phyloP scores from a whole-genome alignment of 179 eudicot genomes.

The Sideroxylon spinosum region DNA sequence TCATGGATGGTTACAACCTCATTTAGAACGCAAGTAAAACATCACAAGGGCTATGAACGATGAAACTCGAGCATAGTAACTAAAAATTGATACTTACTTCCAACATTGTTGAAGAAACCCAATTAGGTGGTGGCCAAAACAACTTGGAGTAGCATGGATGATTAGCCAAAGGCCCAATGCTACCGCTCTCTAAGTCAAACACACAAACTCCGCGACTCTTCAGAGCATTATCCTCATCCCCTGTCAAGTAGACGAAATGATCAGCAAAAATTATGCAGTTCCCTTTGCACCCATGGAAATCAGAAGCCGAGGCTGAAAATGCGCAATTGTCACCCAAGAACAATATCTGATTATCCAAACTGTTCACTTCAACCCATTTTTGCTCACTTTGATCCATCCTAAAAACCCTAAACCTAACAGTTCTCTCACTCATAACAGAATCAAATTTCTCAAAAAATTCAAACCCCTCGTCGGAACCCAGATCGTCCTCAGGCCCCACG shows the following conservation, averaged over 20 bases:
- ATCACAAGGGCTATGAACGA: background rate
- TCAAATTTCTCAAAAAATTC: conserved; percentile 47
- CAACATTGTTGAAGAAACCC: conserved; percentile 44
- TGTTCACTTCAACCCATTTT: conserved; percentile 60
- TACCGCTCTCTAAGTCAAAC: conserved; percentile 57
- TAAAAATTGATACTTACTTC: conserved; percentile 31
- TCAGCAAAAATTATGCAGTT: conserved; percentile 61
- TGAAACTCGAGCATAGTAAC: background rate
- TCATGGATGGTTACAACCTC: too few relatives aligned
- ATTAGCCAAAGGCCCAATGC: conserved; percentile 34
- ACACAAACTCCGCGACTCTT: conserved; percentile 52
- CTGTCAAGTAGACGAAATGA: conserved; percentile 18
- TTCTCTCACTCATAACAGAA: conserved; percentile 39
- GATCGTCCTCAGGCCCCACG: conserved; percentile 36
- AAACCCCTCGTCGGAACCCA: conserved; percentile 30
- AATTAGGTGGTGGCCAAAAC: conserved; percentile 84
- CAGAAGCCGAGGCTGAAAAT: conserved; percentile 54
- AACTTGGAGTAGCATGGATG: conserved; percentile 42
- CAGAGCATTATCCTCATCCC: conserved; percentile 40
- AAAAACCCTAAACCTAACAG: conserved; percentile 59
- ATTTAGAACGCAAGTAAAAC: too few relatives aligned
- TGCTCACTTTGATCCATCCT: conserved; percentile 40
- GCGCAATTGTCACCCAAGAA: conserved; percentile 61
- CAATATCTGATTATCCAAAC: conserved; percentile 56
- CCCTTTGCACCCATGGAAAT: conserved; percentile 45